Evolutionary conservation across 192 early-diverging fungal genomes (phyloP).

Genomic region (Backusella psychrophila): DNA sequence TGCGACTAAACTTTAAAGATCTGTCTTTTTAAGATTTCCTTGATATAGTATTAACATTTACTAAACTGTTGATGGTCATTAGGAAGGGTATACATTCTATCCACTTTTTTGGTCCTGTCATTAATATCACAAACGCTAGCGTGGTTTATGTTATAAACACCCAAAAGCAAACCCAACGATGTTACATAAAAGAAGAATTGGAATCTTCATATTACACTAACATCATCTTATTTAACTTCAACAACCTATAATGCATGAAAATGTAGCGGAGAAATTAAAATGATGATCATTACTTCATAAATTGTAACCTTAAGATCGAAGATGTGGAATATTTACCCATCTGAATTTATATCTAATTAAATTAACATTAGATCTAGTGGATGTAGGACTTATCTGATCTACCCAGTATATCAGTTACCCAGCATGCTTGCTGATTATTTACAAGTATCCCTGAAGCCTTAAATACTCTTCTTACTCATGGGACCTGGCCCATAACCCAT

Average conservation of each 20-base stretch:
- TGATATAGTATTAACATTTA: background rate
- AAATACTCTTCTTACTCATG: background rate
- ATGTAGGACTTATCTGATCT: background rate
- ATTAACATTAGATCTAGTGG: background rate
- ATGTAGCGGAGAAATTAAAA: background rate
- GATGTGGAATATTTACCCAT: background rate
- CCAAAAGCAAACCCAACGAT: background rate
- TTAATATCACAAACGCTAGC: background rate
- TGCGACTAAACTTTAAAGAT: background rate
- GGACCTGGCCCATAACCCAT: background rate
- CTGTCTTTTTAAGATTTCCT: background rate
- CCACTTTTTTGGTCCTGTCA: background rate
- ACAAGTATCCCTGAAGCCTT: background rate
- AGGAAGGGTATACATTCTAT: background rate
- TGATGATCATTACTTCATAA: background rate
- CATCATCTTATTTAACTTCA: background rate
- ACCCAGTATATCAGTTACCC: background rate
- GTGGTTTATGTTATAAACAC: background rate
- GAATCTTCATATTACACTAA: background rate
- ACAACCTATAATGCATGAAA: background rate
- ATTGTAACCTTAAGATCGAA: constrained; percentile 2
- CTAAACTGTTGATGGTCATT: background rate
- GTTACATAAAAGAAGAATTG: background rate
- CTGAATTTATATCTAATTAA: background rate
- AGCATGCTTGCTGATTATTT: background rate